Conservation (phyloP, 1,284 basidiomycete genomes). For the Puccinia horiana region DNA sequence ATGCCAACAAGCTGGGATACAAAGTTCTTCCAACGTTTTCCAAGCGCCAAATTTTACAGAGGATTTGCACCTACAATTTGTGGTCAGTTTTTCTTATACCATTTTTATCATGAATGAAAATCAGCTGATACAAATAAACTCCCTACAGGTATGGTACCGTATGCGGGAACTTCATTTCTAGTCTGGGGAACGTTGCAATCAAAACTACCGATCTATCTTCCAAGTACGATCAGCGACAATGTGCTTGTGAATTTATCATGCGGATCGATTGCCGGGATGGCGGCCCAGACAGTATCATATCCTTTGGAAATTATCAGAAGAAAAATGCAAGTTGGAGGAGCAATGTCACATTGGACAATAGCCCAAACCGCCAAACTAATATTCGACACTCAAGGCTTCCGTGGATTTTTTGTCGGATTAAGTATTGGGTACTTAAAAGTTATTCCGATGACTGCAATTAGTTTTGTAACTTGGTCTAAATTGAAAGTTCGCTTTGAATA, state of each 20-base stretch:
- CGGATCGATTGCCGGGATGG: constrained; percentile 85
- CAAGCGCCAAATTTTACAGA: constrained; percentile 86
- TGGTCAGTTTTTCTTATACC: constrained; percentile 13
- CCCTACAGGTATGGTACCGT: constrained; percentile 81
- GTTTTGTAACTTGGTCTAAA: constrained; percentile 49
- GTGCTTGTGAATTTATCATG: constrained; percentile 66
- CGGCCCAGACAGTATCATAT: constrained; percentile 88
- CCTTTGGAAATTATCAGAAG: constrained; percentile 93
- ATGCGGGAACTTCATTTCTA: constrained; percentile 93
- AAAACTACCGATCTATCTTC: constrained; percentile 63
- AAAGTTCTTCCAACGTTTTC: constrained; percentile 59
- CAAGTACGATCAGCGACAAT: constrained; percentile 58
- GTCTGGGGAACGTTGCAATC: constrained; percentile 82
- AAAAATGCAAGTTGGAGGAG: constrained; percentile 92
- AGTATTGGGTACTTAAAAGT: constrained; percentile 93
- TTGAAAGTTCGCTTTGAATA: constrained; percentile 46
- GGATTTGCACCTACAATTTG: constrained; percentile 88
- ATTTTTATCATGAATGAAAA: background rate
- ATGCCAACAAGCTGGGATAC: constrained; percentile 16
- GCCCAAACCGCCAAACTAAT: constrained; percentile 67
- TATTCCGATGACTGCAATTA: constrained; percentile 80
- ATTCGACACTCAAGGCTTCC: constrained; percentile 71
- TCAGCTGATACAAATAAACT: background rate
- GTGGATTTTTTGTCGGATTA: constrained; percentile 90
- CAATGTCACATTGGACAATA: constrained; percentile 12